These are phyloP conservation scores for Agrostemma githago DNA, from an alignment of 148 eudicot genomes.

Conservation along the genomic window DNA sequence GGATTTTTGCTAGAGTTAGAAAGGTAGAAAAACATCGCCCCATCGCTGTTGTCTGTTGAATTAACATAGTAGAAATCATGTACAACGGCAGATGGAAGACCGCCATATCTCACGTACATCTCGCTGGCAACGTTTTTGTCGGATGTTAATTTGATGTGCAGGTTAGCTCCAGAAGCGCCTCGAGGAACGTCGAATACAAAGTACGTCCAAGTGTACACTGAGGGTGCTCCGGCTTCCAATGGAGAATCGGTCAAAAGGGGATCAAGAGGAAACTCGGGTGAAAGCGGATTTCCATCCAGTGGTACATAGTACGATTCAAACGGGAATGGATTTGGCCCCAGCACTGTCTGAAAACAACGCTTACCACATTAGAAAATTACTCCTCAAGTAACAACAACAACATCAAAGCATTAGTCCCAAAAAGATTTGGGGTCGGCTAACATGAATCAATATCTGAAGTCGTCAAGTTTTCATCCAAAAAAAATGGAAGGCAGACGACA, in stretches of 20 bases:
- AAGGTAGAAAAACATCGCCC: conserved; percentile 56
- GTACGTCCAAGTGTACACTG: conserved; percentile 59
- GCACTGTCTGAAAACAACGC: conserved; percentile 69
- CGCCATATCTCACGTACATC: conserved; percentile 70
- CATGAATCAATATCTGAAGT: too few species aligned
- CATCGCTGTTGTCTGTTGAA: conserved; percentile 57
- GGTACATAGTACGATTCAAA: conserved; percentile 76
- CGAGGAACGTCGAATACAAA: conserved; percentile 69
- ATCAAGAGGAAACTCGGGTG: conserved; percentile 60
- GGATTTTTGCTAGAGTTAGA: conserved; percentile 55
- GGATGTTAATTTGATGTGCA: conserved; percentile 53
- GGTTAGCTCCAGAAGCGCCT: conserved; percentile 77
- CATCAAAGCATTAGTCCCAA: too few species aligned
- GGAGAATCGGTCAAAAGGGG: conserved; percentile 66
- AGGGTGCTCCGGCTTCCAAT: conserved; percentile 16
- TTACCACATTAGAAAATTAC: conserved; percentile 35
- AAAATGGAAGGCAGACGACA: too few species aligned
- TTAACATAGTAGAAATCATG: conserved; percentile 73
- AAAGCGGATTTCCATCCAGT: conserved; percentile 35
- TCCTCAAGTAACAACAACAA: conserved; percentile 17
- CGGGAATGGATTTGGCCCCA: conserved; percentile 54
- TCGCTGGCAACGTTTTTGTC: conserved; percentile 43
- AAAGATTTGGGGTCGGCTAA: too few species aligned
- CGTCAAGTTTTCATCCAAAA: too few species aligned
- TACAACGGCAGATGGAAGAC: conserved; percentile 55